Evolutionary conservation across 805 yeast species (phyloP), one percentile per base, ranked within the genome.

Genomic region (Limtongia smithiae): DNA sequence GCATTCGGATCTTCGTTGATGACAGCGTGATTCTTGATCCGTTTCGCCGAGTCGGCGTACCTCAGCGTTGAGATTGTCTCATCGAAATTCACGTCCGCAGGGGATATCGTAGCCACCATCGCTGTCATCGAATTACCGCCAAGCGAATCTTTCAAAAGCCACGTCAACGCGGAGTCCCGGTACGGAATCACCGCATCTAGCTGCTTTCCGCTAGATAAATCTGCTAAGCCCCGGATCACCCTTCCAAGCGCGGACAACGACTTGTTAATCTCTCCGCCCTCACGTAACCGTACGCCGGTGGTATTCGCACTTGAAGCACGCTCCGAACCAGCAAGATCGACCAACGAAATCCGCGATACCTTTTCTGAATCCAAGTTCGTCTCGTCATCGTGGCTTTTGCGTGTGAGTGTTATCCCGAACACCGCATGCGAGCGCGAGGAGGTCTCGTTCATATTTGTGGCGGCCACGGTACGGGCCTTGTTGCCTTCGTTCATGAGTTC

Each of bases 51-150:
- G 18, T 80, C 82, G 1, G 95, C 94, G 63, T 86, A 86, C 53
- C 89, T 71, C 49, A 86, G 68, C 0, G 95, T 86, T 35, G 85
- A 83, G 58, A 81, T 64, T 0, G 88, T 81, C 60, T 86, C 95
- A 18, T 85, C 90, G 64, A 79, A 82, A 25, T 44, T 49, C 20
- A 49, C 25, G 33, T 84, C 91, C 15, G 79, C 72, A 0, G 95
- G 94, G 0, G 94, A 81, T 0, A 88, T 73, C 63, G 94, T 87
- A 18, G 93, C 93, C n/a, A 88, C 76, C 84, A 88, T 80, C 1
- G 83, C 82, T 0, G 95, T 89, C 61, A 83, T 85, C n/a, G 93
- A 82, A 61, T 85, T 84, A 1, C 96, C 96, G 1, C 93, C 88
- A 32, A 87, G 68, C 51, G 79, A 80, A 57, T 85, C 91, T 60